phyloP scores from a whole-genome alignment of 163 green algal species.

The Scenedesmus sp. region DNA sequence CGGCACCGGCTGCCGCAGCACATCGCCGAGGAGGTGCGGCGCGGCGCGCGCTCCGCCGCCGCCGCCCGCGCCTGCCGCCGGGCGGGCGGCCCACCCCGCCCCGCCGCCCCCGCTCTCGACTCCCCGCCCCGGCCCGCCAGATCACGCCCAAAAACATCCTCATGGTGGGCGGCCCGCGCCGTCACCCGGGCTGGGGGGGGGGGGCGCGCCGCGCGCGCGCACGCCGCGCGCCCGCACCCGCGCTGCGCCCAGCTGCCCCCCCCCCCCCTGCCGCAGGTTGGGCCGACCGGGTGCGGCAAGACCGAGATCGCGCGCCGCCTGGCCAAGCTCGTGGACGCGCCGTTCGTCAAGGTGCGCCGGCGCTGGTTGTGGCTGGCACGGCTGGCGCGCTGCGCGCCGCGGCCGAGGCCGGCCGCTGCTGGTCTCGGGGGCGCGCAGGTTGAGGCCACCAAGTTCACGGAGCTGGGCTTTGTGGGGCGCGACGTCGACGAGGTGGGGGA shows the following conservation, averaged over 20 bases:
- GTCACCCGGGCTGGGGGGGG: too few species aligned
- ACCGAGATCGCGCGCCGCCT: constrained; percentile 97
- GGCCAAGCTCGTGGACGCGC: constrained; percentile 93
- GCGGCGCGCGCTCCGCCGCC: background rate
- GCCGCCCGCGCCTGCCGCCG: too few species aligned
- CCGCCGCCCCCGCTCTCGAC: too few species aligned
- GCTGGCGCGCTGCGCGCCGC: too few species aligned
- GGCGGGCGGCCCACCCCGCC: too few species aligned
- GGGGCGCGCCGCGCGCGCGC: too few species aligned
- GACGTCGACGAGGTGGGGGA: constrained; percentile 87
- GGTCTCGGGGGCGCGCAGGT: too few species aligned
- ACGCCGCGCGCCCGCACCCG: too few species aligned
- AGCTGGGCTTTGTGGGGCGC: constrained; percentile 95
- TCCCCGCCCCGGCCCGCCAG: too few species aligned
- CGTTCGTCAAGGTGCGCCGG: constrained; percentile 92
- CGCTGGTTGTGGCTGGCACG: background rate
- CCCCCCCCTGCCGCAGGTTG: constrained; percentile 80
- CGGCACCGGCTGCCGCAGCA: constrained; percentile 60
- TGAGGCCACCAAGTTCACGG: constrained; percentile 98
- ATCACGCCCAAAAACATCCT: constrained; percentile 99
- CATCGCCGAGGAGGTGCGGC: constrained; percentile 18
- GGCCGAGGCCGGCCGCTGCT: too few species aligned
- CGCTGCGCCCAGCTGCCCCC: too few species aligned
- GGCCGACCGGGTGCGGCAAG: constrained; percentile 96
- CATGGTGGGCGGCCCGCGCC: too few species aligned